Evolutionary conservation across 164 flowering plant species (phyloP).

Genomic region (Liriodendron chinense): DNA sequence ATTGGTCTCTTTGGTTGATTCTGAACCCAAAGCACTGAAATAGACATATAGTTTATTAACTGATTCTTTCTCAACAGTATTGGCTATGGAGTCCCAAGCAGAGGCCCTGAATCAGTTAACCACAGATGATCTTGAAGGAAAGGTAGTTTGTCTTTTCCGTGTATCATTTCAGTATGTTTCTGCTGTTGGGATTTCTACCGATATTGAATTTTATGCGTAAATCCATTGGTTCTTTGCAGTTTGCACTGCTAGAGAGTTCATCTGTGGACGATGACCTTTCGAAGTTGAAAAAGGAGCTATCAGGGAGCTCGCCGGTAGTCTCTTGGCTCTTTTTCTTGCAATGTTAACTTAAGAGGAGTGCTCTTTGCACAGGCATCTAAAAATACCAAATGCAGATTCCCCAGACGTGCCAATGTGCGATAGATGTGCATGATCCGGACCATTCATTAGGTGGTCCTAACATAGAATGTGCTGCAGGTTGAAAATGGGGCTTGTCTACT

Average conservation of each 20-base stretch:
- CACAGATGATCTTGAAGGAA: slow-evolving; percentile 92
- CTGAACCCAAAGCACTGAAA: background rate
- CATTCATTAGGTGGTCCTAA: too few species aligned
- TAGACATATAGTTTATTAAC: background rate
- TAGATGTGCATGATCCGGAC: too few species aligned
- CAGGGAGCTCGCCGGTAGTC: slow-evolving; percentile 71
- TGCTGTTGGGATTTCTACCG: background rate
- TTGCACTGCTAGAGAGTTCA: slow-evolving; percentile 81
- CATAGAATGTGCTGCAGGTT: too few species aligned
- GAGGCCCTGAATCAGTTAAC: slow-evolving; percentile 86
- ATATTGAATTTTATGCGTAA: background rate
- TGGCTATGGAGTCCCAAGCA: slow-evolving; percentile 96
- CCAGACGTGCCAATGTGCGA: too few species aligned
- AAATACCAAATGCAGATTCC: too few species aligned
- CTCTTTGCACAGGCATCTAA: background rate
- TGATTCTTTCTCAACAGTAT: slow-evolving; percentile 36
- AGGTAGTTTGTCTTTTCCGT: slow-evolving; percentile 33
- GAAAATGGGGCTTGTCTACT: too few species aligned
- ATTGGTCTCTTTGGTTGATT: background rate
- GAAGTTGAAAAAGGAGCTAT: slow-evolving; percentile 68
- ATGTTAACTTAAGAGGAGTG: background rate
- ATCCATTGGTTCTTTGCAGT: slow-evolving; percentile 36
- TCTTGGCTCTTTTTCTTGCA: background rate
- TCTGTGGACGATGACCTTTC: slow-evolving; percentile 94
- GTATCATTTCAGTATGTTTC: background rate